Base-by-base conservation (phyloP, 164 flowering plant genomes). In the Liquidambar formosana region DNA sequence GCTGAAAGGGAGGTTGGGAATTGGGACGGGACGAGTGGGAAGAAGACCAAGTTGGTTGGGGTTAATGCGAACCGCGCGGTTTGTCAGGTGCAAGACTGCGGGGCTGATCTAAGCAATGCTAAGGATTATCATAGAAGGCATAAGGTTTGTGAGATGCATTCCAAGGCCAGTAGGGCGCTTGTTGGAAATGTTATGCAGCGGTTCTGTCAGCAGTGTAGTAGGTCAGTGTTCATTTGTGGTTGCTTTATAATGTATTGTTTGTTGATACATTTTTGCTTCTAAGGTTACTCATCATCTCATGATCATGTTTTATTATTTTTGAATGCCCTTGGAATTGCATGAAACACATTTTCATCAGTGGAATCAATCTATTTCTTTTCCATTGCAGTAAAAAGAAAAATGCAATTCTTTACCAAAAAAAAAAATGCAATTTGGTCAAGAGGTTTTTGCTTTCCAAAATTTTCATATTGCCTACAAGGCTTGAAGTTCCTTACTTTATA, bases 121-220 rank as follows among this genome's bases (percentile, higher is more conserved):
- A 95, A 89, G 80, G 94, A 91, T 68, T 95, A 95, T 75, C 97
- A 92, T 73, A 75, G 97, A 65, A 81, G 97, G 15, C 99, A 95
- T 77, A 95, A 92, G 76, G 97, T 95, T 44, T 95, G 99, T 70
- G 94, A 88, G 63, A 69, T 84, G 73, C 99, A 95, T 66, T 92
- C 99, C 46, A 95, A 95, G 78, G 94, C 94, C 41, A 81, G 75
- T 61, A 74, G 63, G 44, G 97, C 94, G 19, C 78, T 87, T 45
- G 99, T 95, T 3, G 93, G 88, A 49, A 85, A 84, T 67, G 82
- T 81, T 75, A 80, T 93, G 96, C 99, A 95, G 76, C 79, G 99
- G 28, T 95, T 95, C 64, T 95, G 99, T 82, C 99, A 95, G 83
- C 99, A 95, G 79, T 95, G 99, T 68, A 95, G 99, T 73, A 89